Conservation (phyloP, 164 flowering plant genomes). For the Akebia trifoliata region DNA sequence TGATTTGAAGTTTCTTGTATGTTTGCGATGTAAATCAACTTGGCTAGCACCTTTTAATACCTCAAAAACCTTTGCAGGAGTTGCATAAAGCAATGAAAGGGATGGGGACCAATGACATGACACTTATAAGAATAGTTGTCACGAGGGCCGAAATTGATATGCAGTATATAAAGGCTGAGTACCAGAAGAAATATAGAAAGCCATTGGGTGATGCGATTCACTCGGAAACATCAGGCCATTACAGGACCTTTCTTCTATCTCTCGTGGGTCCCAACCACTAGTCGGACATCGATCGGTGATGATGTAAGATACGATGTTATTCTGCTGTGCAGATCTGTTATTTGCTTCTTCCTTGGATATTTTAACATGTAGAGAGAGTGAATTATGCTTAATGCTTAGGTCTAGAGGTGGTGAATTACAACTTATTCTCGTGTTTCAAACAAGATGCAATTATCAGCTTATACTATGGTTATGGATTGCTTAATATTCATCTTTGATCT, state of each 20-base stretch:
- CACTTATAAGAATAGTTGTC: conserved; percentile 56
- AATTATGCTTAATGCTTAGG: too few relatives aligned
- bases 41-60: neutral
- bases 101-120: conserved; percentile 61
- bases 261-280: conserved; percentile 54
- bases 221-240: conserved; percentile 71
- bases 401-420: too few relatives aligned
- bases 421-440: too few relatives aligned
- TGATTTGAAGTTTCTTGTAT: too few relatives aligned
- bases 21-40: neutral
- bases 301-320: too few relatives aligned
- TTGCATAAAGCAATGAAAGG: conserved; percentile 78
- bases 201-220: conserved; percentile 54
- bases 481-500: too few relatives aligned
- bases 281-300: neutral
- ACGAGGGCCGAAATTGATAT: conserved; percentile 78
- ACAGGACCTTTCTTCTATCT: conserved; percentile 58
- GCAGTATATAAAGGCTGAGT: conserved; percentile 74
- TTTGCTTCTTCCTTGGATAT: too few relatives aligned
- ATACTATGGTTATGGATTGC: too few relatives aligned
- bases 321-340: too few relatives aligned
- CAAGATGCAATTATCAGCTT: too few relatives aligned
- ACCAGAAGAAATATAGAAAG: conserved; percentile 50
- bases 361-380: too few relatives aligned
- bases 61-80: conserved; percentile 29